phyloP scores from a whole-genome alignment of 192 early-diverging fungal species.

The Gonapodya prolifera region DNA sequence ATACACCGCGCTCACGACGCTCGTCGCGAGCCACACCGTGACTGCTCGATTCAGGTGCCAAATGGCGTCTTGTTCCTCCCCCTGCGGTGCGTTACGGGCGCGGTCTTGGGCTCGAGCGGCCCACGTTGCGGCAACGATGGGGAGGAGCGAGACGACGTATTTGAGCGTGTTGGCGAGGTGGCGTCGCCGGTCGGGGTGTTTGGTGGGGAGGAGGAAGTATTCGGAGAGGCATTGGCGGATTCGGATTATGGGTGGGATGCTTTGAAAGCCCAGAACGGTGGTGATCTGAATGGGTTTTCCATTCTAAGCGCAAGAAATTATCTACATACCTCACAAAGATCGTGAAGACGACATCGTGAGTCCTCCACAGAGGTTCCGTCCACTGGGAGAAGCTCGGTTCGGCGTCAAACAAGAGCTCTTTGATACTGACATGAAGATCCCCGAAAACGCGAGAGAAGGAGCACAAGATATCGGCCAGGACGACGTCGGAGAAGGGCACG shows the following conservation, averaged over 20 bases:
- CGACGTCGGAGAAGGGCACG: constrained; percentile 63
- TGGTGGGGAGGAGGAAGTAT: constrained; percentile 34
- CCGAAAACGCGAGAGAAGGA: constrained; percentile 82
- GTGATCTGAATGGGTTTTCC: neutral
- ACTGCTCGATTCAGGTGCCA: constrained; percentile 25
- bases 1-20: constrained; percentile 79
- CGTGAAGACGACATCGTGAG: neutral
- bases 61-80: too few species aligned
- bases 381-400: neutral
- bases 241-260: constrained; percentile 65
- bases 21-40: constrained; percentile 45
- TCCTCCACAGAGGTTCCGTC: neutral
- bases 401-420: constrained; percentile 37
- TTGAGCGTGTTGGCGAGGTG: constrained; percentile 89
- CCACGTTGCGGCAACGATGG: constrained; percentile 46
- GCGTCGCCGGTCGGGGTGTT: constrained; percentile 31
- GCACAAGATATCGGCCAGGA: constrained; percentile 91
- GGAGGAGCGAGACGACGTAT: constrained; percentile 73
- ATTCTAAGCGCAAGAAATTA: neutral
- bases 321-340: neutral
- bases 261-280: constrained; percentile 13
- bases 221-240: constrained; percentile 68
- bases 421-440: constrained; percentile 57
- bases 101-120: too few species aligned
- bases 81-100: too few species aligned